A percentile compares a stretch with the other conserved stretches of the same genome.
Evolutionary conservation across 805 yeast species (phyloP).

Genomic region (Wickerhamiella azymoides): DNA sequence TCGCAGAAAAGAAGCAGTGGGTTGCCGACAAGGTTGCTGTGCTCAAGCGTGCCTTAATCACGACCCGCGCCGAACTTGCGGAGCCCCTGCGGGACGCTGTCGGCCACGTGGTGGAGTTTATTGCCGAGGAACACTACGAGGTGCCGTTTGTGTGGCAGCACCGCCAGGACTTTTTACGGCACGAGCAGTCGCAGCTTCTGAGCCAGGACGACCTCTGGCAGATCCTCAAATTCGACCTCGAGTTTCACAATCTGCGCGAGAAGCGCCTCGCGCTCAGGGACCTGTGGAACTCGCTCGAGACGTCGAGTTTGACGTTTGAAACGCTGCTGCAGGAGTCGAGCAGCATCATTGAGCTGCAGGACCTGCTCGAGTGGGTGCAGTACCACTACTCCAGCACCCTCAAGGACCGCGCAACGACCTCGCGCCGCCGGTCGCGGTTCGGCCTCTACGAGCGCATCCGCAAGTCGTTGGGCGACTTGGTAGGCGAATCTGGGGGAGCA

Average conservation of each 20-base stretch:
- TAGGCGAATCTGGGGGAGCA: slow-evolving; percentile 62
- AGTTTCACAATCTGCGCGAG: slow-evolving; percentile 70
- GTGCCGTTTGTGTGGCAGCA: slow-evolving; percentile 94
- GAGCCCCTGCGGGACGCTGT: slow-evolving; percentile 50
- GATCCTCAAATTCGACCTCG: slow-evolving; percentile 72
- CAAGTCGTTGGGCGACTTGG: slow-evolving; percentile 33
- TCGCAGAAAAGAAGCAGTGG: slow-evolving; percentile 66
- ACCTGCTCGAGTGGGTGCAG: slow-evolving; percentile 66
- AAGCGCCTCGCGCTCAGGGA: slow-evolving; percentile 52
- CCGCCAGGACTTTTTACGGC: slow-evolving; percentile 72
- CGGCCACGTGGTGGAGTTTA: slow-evolving; percentile 51
- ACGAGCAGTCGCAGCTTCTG: slow-evolving; percentile 19
- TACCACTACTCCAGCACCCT: slow-evolving; percentile 54
- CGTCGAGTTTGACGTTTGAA: slow-evolving; percentile 23
- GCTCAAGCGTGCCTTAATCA: slow-evolving; percentile 39
- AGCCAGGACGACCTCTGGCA: slow-evolving; percentile 85
- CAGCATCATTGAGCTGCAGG: slow-evolving; percentile 70
- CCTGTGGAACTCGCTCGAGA: slow-evolving; percentile 38
- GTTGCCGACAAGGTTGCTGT: slow-evolving; percentile 47
- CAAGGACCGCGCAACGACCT: slow-evolving; percentile 32
- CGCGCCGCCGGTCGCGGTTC: slow-evolving; percentile 30
- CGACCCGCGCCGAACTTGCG: slow-evolving; percentile 24
- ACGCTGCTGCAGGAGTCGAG: slow-evolving; percentile 44
- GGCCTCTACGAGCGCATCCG: slow-evolving; percentile 36
- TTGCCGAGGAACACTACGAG: slow-evolving; percentile 67